Evolutionary conservation across 345 rosid genomes (phyloP).

Genomic region (Combretum micranthum): DNA sequence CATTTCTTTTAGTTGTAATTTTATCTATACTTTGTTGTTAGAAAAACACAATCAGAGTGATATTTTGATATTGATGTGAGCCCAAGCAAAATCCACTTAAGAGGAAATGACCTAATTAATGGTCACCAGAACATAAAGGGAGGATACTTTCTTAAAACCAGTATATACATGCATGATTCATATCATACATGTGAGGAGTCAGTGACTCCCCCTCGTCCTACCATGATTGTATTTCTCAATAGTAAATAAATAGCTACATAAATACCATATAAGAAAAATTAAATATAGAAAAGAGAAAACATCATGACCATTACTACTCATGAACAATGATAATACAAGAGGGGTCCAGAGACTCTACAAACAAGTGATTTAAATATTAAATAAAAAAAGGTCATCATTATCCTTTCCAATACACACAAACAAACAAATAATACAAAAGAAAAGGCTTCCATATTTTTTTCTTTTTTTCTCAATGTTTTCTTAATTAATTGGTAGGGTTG

Average conservation of each 20-base stretch:
- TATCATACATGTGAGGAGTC: too few relatives aligned
- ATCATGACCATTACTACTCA: not conserved
- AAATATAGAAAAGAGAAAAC: not conserved
- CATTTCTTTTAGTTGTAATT: too few relatives aligned
- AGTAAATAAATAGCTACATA: conserved; percentile 19
- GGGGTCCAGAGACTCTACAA: conserved; percentile 7
- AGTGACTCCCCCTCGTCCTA: too few relatives aligned
- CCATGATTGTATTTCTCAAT: too few relatives aligned
- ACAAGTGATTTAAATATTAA: conserved; percentile 7
- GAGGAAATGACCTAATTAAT: too few relatives aligned
- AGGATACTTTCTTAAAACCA: too few relatives aligned
- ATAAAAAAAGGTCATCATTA: conserved; percentile 1
- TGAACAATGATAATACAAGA: conserved; percentile 7
- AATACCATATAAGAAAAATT: conserved; percentile 8
- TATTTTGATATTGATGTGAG: too few relatives aligned
- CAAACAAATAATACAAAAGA: conserved; percentile 7
- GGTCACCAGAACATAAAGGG: too few relatives aligned
- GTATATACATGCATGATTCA: too few relatives aligned
- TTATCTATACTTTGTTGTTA: too few relatives aligned
- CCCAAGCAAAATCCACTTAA: too few relatives aligned
- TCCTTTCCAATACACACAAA: conserved; percentile 6
- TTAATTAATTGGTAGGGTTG: conserved; percentile 37
- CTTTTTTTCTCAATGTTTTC: not conserved
- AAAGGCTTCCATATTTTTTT: not conserved
- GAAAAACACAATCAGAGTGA: too few relatives aligned